Conservation (phyloP, 148 eudicot species). For the Suaeda aralocaspica region DNA sequence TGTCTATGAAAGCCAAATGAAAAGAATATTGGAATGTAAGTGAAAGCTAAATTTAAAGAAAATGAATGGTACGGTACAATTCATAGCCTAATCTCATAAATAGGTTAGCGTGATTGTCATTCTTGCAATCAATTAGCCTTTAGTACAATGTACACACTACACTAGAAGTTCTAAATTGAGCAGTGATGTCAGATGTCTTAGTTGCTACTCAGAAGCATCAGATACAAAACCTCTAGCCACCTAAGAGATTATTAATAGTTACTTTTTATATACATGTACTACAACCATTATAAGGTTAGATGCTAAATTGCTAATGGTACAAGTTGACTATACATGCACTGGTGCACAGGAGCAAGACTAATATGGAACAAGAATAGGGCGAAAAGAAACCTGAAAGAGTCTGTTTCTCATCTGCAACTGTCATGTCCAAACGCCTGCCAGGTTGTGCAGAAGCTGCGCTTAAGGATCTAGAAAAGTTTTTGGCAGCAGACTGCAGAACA, state of each 20-base stretch:
- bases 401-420: constrained; percentile 31
- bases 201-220: no score
- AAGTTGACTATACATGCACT: not conserved
- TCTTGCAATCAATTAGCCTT: no score
- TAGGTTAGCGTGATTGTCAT: not conserved
- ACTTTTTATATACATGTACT: no score
- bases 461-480: constrained; percentile 33
- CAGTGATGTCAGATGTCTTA: no score
- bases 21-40: not conserved
- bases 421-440: constrained; percentile 49
- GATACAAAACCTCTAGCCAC: no score
- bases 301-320: no score
- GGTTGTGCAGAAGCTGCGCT: constrained; percentile 28
- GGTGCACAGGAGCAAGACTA: not conserved
- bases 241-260: no score
- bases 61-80: not conserved
- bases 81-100: no score
- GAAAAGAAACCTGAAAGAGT: constrained; percentile 54
- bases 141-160: no score
- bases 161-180: no score
- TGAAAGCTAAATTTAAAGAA: not conserved
- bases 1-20: constrained; percentile 33
- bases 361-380: not conserved
- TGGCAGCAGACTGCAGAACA: constrained; percentile 44
- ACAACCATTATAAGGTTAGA: no score